Evolutionary conservation across 768 basidiomycete species (phyloP).

Genomic region (Pulveroboletus sp.): DNA sequence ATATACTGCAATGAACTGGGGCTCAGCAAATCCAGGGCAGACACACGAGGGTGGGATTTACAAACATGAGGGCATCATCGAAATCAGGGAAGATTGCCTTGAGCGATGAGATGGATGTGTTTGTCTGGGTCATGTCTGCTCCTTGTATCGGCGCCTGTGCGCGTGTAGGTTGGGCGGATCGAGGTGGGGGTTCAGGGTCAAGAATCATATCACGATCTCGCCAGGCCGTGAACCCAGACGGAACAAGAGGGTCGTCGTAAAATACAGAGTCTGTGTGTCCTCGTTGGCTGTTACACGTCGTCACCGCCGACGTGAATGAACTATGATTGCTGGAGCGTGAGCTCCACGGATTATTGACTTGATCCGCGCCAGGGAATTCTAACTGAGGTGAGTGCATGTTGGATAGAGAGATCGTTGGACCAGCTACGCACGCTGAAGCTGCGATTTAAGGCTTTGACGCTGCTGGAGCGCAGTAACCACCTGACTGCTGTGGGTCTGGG

Average conservation of each 20-base stretch:
- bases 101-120: conserved; percentile 52
- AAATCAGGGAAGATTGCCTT: conserved; percentile 78
- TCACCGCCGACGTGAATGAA: not conserved
- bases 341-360: conserved; percentile 8
- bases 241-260: not conserved
- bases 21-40: not conserved
- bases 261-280: not conserved
- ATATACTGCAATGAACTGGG: conserved; percentile 39
- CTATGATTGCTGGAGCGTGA: not conserved
- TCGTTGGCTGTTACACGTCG: not conserved
- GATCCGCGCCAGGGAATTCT: not conserved
- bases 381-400: conserved; percentile 6
- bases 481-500: not conserved
- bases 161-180: not conserved
- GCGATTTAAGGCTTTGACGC: not conserved
- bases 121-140: conserved; percentile 1
- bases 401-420: not conserved
- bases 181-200: conserved; percentile 13
- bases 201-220: conserved; percentile 18
- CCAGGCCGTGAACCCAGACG: not conserved
- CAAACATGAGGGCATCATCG: conserved; percentile 66
- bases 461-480: conserved; percentile 4
- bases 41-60: conserved; percentile 8
- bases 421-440: not conserved
- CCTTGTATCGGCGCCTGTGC: not conserved